Percentiles rank a stretch among this genome's conserved stretches.
Evolutionary conservation across 306 rosid species (phyloP).

Genomic region (Ochetophila trinervis): DNA sequence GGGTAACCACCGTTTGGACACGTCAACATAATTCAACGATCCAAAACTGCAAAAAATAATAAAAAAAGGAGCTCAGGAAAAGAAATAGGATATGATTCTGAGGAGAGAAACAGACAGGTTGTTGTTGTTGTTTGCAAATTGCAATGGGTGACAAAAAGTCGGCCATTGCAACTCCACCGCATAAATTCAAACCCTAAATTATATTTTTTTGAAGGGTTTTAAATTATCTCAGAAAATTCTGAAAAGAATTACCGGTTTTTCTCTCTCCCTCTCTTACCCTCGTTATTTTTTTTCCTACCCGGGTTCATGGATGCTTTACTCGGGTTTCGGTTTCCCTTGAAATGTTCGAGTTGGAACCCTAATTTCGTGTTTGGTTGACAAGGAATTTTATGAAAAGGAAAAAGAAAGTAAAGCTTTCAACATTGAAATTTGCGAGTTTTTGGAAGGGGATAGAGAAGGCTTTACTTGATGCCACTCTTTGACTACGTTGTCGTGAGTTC

Average conservation of each 20-base stretch:
- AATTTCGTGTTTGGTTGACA: constrained; percentile 31
- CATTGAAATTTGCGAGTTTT: neutral
- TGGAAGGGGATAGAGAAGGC: constrained; percentile 7
- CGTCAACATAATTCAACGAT: neutral
- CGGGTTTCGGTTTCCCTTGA: neutral
- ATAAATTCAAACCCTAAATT: neutral
- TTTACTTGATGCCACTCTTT: constrained; percentile 18
- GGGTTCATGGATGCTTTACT: neutral
- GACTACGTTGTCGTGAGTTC: constrained; percentile 14
- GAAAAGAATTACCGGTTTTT: neutral
- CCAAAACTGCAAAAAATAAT: neutral
- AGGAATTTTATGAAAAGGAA: constrained; percentile 15
- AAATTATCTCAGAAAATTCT: neutral
- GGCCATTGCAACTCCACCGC: constrained; percentile 26
- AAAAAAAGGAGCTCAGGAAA: neutral
- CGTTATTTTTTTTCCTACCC: neutral
- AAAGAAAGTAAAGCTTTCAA: too few species aligned
- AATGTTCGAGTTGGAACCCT: neutral
- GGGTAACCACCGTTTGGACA: neutral
- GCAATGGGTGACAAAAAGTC: constrained; percentile 29
- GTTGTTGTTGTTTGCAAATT: neutral
- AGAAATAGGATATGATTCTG: neutral
- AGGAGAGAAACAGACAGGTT: neutral
- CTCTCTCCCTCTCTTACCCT: neutral
- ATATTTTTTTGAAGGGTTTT: neutral